Base-by-base conservation (phyloP, 331 rosid species). In the Spiraea crenata region DNA sequence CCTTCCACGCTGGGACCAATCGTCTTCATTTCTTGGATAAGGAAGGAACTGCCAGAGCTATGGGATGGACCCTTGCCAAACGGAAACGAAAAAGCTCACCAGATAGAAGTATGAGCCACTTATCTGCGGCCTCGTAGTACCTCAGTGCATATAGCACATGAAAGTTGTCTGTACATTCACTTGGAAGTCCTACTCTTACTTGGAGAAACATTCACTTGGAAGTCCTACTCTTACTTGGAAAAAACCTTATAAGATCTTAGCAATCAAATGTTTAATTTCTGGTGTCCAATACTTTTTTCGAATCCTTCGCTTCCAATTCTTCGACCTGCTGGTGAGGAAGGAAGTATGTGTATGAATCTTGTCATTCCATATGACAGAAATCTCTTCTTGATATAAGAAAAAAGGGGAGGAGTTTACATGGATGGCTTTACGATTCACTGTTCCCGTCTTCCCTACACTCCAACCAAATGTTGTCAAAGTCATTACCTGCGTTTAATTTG, bases 1-100 rank as follows among this genome's bases (percentile, higher is more conserved):
- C 99, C 99, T 65, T 95, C 93, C 14, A 95, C 99, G 34, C 69
- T 95, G 76, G 98, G 99, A 67, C 99, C 98, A 35, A 91, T 95
- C 40, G 19, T 95, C 35, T 74, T 80, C 54, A 71, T 81, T 39
- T 89, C 98, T 50, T 91, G 98, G 98, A 69, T 86, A 38, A 84
- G 90, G 79, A 88, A 87, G 83, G 99, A 91, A 69, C 82, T 95
- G 42, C 71, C 68, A 40, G 99, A 95, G 81, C 76, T 95, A 64
- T 95, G 99, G 98, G 98, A 95, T 79, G 98, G 96, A 61, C 81
- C 78, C 54, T 52, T 76, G 68, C 89, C 81, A 34, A 86, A n/a
- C 81, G 25, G 70, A 69, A 84, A 72, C 5, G 98, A 89, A 49
- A 91, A 91, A 75, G 86, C 85, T 73, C 91, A 76, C 42, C 89